phyloP scores from a whole-genome alignment of 257 asterid species.

The Forsythia suspensa region DNA sequence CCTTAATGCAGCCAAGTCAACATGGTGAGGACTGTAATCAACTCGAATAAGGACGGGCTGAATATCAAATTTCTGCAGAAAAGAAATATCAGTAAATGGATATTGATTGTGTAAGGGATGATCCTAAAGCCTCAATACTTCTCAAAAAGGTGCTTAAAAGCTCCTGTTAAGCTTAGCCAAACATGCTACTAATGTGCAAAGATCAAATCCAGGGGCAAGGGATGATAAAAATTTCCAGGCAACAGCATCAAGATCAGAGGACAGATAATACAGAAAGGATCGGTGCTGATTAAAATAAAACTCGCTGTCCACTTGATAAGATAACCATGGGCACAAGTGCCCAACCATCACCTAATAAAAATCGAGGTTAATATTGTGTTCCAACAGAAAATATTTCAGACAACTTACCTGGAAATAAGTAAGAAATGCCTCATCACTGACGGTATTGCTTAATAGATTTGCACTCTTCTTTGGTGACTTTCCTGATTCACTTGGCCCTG shows the following conservation, averaged over 20 bases:
- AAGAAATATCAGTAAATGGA: constrained; percentile 21
- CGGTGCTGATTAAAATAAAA: constrained; percentile 2
- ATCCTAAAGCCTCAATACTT: background rate
- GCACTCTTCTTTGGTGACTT: constrained; percentile 40
- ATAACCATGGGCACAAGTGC: constrained; percentile 7
- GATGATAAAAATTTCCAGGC: background rate
- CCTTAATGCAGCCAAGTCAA: constrained; percentile 90
- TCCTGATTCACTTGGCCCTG: constrained; percentile 43
- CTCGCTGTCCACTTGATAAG: background rate
- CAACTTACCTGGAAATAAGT: constrained; percentile 85
- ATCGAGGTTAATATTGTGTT: constrained; percentile 14
- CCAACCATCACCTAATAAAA: constrained; percentile 7
- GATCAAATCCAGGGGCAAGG: background rate
- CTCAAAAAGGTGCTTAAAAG: too few relatives aligned
- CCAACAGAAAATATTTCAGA: constrained; percentile 21
- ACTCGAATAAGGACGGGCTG: constrained; percentile 81
- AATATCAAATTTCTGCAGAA: constrained; percentile 90
- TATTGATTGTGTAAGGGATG: constrained; percentile 11
- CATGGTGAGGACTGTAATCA: constrained; percentile 85
- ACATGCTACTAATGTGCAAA: background rate
- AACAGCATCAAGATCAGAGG: constrained; percentile 14
- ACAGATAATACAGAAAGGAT: constrained; percentile 5
- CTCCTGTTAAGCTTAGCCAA: too few relatives aligned
- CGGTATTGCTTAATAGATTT: constrained; percentile 38
- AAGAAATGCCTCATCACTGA: constrained; percentile 84